These are phyloP conservation scores for Nosema muscidifuracis DNA, from an alignment of 371 early-diverging fungal genomes.

Conservation along the genomic window DNA sequence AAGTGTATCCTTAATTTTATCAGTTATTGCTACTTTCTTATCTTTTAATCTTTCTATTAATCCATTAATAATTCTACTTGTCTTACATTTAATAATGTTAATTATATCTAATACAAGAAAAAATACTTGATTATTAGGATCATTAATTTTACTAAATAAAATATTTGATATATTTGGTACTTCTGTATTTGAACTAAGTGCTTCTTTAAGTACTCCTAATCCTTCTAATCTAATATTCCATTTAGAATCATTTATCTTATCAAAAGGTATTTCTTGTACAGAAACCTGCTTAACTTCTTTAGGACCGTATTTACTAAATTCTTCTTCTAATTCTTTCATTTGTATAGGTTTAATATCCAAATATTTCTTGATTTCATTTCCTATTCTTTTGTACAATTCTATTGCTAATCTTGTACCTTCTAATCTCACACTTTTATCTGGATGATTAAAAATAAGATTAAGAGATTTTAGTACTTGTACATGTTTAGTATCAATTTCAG, in stretches of 20 bases:
- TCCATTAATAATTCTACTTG: conserved; percentile 8
- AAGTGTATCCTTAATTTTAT: conserved; percentile 42
- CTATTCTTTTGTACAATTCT: conserved; percentile 33
- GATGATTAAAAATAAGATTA: conserved; percentile 7
- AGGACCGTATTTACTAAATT: background rate
- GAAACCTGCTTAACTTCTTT: background rate
- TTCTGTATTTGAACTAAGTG: background rate
- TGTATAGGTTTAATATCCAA: conserved; percentile 47
- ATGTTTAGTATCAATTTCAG: no score
- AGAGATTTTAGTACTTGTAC: conserved; percentile 6
- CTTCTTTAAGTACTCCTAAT: background rate
- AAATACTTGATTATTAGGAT: conserved; percentile 44
- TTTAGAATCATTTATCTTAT: conserved; percentile 16
- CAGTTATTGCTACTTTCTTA: conserved; percentile 27
- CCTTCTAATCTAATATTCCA: conserved; percentile 38
- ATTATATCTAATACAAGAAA: conserved; percentile 16
- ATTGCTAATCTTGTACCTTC: conserved; percentile 24
- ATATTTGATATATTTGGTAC: background rate
- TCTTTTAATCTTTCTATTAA: conserved; percentile 42
- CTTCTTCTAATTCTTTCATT: conserved; percentile 47
- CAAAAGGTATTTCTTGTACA: background rate
- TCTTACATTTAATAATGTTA: background rate
- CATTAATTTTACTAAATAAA: conserved; percentile 3
- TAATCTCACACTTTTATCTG: conserved; percentile 27
- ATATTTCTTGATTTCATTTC: conserved; percentile 29